Evolutionary conservation across 306 rosid species (phyloP), one percentile per base, ranked within the genome.

Genomic region (Casuarina cunninghamiana): DNA sequence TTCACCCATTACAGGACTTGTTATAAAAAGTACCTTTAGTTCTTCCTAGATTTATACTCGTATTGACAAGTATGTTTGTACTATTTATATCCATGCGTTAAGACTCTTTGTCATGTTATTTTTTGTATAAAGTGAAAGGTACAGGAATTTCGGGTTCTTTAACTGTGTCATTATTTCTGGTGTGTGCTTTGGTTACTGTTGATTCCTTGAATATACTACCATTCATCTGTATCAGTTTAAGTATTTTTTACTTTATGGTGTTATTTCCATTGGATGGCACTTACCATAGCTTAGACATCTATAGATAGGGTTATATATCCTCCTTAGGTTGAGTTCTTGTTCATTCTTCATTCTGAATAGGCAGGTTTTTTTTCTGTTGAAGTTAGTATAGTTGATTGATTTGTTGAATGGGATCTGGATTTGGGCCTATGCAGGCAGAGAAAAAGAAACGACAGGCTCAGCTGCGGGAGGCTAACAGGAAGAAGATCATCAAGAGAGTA

Each of bases 401-500:
- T 57, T 74, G 57, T 82, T 67, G 65, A 81, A 74, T 43, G 54
- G 7, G 13, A 51, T 70, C 69, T 75, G 45, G 37, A 60, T 58
- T 75, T 77, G 75, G 77, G 69, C 72, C 73, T 80, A 76, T 79
- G 82, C 89, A 93, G 97, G 55, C 84, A 6, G 97, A 93, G 76
- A 93, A 76, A 72, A 91, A 81, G 90, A 92, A 92, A 76, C 85
- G 97, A 78, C 86, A 87, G 82, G 91, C 89, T 75, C 86, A 87
- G 82, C 10, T 91, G 83, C 97, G 90, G 83, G 99, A 93, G 87
- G 97, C 98, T 70, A 84, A 90, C 10, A 85, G 88, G 82, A 96
- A 84, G 88, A 96, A 93, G 82, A 78, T 70, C 48, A 84, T 89
- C 49, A 76, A 88, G 87, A 88, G 81, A 77, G 91, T 96, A 55